A percentile compares a stretch with the other conserved stretches of the same genome.
These are phyloP conservation scores for Diaporthe batatas DNA, from an alignment of 2,329 filamentous ascomycete genomes.

Conservation along the genomic window DNA sequence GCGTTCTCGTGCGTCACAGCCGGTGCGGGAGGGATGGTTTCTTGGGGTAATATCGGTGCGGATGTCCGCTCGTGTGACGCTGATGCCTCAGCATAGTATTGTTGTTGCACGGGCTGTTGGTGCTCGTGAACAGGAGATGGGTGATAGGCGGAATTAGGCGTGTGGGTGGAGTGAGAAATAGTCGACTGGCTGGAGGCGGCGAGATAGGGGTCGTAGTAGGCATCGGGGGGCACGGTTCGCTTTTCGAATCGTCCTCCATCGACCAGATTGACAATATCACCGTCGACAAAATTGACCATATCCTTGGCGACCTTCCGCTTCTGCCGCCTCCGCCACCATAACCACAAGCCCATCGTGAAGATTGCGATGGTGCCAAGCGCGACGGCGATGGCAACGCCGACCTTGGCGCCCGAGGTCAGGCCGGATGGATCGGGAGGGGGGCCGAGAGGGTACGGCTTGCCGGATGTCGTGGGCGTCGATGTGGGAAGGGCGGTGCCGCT, in stretches of 20 bases:
- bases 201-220: constrained; percentile 42
- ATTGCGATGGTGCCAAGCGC: constrained; percentile 35
- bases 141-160: constrained; percentile 26
- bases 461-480: constrained; percentile 17
- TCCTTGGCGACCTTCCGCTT: constrained; percentile 39
- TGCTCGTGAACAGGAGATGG: constrained; percentile 23
- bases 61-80: constrained; percentile 23
- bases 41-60: constrained; percentile 14
- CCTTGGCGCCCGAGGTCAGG: constrained; percentile 35
- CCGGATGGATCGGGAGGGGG: background rate
- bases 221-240: constrained; percentile 33
- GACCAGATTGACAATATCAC: constrained; percentile 40
- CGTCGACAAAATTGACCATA: constrained; percentile 42
- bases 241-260: constrained; percentile 42
- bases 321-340: constrained; percentile 40
- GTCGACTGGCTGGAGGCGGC: constrained; percentile 39
- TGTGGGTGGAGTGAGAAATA: constrained; percentile 32
- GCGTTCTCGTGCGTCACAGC: constrained; percentile 19
- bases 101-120: constrained; percentile 23
- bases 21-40: constrained; percentile 17
- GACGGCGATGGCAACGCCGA: constrained; percentile 37
- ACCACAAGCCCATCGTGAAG: constrained; percentile 36
- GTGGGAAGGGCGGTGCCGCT: constrained; percentile 31
- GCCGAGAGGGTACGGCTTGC: background rate
- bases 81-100: constrained; percentile 28